Conservation (phyloP, 176 grass and related monocot genomes). For the Puya raimondii region DNA sequence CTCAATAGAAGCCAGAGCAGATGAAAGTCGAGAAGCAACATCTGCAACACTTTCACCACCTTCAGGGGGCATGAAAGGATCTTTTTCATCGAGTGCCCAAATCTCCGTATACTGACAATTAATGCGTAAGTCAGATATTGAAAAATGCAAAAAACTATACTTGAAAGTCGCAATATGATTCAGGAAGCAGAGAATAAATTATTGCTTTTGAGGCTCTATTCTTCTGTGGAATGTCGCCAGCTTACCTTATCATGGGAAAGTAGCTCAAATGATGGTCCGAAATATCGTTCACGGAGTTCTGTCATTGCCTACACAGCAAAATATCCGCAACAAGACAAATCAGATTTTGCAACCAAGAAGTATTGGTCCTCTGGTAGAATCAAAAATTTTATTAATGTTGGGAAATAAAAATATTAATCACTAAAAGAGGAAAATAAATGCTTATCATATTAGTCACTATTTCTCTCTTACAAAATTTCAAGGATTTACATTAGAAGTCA, state of each 20-base stretch:
- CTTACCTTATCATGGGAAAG: slow-evolving; percentile 69
- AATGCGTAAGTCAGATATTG: slow-evolving; percentile 22
- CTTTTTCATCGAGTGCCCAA: slow-evolving; percentile 68
- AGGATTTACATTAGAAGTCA: not conserved
- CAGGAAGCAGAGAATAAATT: too few species aligned
- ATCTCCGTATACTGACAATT: slow-evolving; percentile 60
- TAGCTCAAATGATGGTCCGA: slow-evolving; percentile 74
- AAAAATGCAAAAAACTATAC: not conserved
- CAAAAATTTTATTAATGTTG: not conserved
- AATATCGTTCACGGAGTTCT: slow-evolving; percentile 73
- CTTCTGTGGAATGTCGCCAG: not conserved
- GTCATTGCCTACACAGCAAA: slow-evolving; percentile 28
- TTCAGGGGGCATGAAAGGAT: slow-evolving; percentile 56
- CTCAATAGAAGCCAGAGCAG: slow-evolving; percentile 36
- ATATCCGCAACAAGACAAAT: not conserved
- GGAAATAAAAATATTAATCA: too few species aligned
- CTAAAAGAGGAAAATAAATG: too few species aligned
- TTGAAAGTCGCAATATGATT: too few species aligned
- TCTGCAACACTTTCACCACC: slow-evolving; percentile 76
- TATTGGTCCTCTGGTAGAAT: not conserved
- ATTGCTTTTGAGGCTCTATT: too few species aligned
- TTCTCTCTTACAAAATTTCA: not conserved
- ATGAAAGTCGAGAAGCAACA: slow-evolving; percentile 57
- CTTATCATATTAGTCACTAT: too few species aligned
- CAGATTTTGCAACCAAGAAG: not conserved